Percentiles rank a stretch among this genome's conserved stretches.
These are phyloP conservation scores for Incumbomyces delicatus DNA, from an alignment of 2,329 filamentous ascomycete species.

Conservation along the genomic window DNA sequence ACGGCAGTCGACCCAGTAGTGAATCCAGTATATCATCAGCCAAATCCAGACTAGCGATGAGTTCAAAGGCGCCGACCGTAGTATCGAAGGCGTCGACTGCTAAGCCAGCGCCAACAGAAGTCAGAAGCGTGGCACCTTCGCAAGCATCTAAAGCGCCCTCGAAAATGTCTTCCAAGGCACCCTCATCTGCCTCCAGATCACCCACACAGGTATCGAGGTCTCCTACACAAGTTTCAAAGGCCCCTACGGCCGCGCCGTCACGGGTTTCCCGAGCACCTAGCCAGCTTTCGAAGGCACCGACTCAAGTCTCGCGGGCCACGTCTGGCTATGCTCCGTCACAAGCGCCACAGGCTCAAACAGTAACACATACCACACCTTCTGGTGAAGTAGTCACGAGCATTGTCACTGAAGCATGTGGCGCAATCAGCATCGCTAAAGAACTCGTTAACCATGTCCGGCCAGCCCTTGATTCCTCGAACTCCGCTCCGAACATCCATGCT, in stretches of 20 bases:
- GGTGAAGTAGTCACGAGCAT: conserved; percentile 28
- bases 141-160: conserved; percentile 10
- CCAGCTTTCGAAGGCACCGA: conserved; percentile 1
- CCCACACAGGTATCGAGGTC: conserved; percentile 8
- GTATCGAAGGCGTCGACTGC: neutral
- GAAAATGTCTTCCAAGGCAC: neutral
- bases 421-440: conserved; percentile 17
- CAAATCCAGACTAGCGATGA: neutral
- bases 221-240: conserved; percentile 1
- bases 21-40: conserved; percentile 1
- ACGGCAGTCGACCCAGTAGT: conserved; percentile 5
- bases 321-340: neutral
- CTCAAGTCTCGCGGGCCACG: neutral
- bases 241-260: conserved; percentile 4
- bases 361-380: conserved; percentile 8
- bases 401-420: conserved; percentile 32
- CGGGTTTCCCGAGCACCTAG: neutral
- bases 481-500: conserved; percentile 14
- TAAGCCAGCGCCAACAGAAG: conserved; percentile 71
- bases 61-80: conserved; percentile 3
- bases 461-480: conserved; percentile 6
- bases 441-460: conserved; percentile 18
- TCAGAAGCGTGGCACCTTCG: conserved; percentile 52
- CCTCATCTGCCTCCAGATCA: conserved; percentile 4
- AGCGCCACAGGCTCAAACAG: neutral